Base-by-base conservation (phyloP, 768 basidiomycete species). In the Hysterangium stoloniferum region DNA sequence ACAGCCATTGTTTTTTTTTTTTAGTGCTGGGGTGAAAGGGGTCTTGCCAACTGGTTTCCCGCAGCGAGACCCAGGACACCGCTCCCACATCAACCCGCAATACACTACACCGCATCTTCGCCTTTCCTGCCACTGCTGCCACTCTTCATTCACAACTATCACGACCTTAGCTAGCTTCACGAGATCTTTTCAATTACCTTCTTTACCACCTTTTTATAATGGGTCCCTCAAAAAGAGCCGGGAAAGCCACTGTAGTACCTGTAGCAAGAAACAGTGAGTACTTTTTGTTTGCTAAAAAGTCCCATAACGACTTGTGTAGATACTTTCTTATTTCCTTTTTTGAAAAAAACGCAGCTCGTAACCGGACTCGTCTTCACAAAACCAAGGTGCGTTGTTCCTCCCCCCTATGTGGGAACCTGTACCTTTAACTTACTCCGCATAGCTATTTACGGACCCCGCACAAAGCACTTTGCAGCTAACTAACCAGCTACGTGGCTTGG, bases 401-500 rank as follows among this genome's bases (percentile, higher is more conserved):
- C 13, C n/a, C 17, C 22, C 28, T 19, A 35, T 20, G 42, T 42
- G 43, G n/a, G 15, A 24, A 31, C 22, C n/a, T 24, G 29, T 13
- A 32, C 33, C 34, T n/a, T n/a, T n/a, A 35, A 25, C 24, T 45
- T 29, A 47, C 51, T n/a, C 34, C 9, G 34, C 22, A 42, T 52
- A 58, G 57, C 34, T 58, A 22, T 24, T 54, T 28, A 48, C 78
- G 34, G 77, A 84, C 68, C 81, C 84, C 47, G 72, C 72, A 34
- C 71, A 78, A 58, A 85, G 79, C 64, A 80, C 78, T 19, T 75
- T 77, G 52, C 75, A 73, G 45, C 80, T 94, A 56, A 78, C 73
- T 5, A 70, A 74, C 48, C 88, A 93, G 67, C 79, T 95, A 33
- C 78, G 79, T 43, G 73, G 79, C 4, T 69, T 91, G 46, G 89